Percentiles rank a stretch among this genome's conserved stretches.
phyloP scores from a whole-genome alignment of 345 rosid genomes.

The Salix dunnii region DNA sequence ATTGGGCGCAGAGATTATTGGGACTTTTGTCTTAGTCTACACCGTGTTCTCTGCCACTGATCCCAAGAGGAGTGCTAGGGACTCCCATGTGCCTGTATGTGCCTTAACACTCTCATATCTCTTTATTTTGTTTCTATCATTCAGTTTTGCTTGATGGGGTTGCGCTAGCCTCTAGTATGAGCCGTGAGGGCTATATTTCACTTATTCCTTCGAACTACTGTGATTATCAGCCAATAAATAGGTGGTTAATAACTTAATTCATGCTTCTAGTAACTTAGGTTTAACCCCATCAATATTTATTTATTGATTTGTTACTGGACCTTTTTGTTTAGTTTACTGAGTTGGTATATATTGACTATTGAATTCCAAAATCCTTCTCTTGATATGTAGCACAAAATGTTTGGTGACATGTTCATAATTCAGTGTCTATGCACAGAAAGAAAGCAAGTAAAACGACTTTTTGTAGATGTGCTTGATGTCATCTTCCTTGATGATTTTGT shows the following conservation, averaged over 20 bases:
- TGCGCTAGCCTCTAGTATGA: not conserved
- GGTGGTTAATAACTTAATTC: not conserved
- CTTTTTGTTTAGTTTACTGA: not conserved
- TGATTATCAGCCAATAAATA: not conserved
- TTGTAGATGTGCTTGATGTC: not conserved
- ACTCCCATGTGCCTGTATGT: slow-evolving; percentile 87
- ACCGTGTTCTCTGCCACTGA: slow-evolving; percentile 91
- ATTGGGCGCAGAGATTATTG: slow-evolving; percentile 79
- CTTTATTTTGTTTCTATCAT: not conserved
- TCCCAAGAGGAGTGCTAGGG: slow-evolving; percentile 78
- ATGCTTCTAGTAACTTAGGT: not conserved
- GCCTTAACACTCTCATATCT: not conserved
- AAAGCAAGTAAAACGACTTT: not conserved
- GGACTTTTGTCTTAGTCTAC: slow-evolving; percentile 79
- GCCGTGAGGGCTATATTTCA: not conserved
- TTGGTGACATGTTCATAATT: not conserved
- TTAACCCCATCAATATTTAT: not conserved
- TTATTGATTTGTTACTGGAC: not conserved
- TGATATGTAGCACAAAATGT: not conserved
- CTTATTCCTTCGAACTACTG: not conserved
- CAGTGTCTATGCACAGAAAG: not conserved
- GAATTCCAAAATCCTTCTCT: not conserved
- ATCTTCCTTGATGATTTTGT: not conserved
- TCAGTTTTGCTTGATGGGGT: not conserved
- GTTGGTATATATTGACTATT: too few species aligned